These are phyloP conservation scores for Neurospora sp. DNA, from an alignment of 495 filamentous ascomycete genomes.

Conservation along the genomic window DNA sequence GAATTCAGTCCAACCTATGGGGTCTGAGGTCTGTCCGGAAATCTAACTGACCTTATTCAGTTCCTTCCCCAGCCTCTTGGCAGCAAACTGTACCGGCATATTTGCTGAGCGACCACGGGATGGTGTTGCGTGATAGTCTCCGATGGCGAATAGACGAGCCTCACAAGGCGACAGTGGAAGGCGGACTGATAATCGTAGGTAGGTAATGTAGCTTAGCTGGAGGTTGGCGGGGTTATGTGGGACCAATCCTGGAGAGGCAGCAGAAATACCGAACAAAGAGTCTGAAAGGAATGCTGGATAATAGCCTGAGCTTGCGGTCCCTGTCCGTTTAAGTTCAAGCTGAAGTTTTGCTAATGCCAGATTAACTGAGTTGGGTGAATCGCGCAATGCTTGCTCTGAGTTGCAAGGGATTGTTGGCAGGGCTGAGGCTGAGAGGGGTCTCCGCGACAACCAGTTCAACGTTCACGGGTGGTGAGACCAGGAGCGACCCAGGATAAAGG, in stretches of 20 bases:
- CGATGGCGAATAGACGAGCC: neutral
- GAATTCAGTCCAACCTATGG: neutral
- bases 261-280: neutral
- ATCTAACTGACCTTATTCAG: slow-evolving; percentile 33
- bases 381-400: neutral
- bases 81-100: slow-evolving; percentile 35
- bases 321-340: neutral
- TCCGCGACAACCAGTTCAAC: neutral
- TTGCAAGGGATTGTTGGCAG: neutral
- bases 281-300: neutral
- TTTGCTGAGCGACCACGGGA: slow-evolving; percentile 1
- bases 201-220: neutral
- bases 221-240: neutral
- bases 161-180: neutral
- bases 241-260: neutral
- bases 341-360: neutral
- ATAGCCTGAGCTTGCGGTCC: neutral
- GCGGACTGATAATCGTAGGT: neutral
- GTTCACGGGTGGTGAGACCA: neutral
- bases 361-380: neutral
- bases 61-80: slow-evolving; percentile 43
- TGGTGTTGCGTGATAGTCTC: neutral
- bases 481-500: neutral
- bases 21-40: neutral
- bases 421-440: neutral